phyloP scores from a whole-genome alignment of 441 rosid genomes.

The Gossypium schwendimanii region DNA sequence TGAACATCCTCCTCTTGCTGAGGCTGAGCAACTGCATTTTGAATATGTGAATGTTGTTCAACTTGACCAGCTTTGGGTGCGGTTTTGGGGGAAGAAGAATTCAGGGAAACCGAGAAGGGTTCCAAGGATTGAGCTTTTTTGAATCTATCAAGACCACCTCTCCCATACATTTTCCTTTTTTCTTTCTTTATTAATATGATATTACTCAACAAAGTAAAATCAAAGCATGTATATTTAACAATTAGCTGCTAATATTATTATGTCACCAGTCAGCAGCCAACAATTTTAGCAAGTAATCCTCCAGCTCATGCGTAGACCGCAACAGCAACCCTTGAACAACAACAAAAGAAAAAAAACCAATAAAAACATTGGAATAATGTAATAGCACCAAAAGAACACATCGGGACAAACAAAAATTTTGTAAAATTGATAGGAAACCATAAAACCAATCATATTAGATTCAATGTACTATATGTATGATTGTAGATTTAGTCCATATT shows the following conservation, averaged over 20 bases:
- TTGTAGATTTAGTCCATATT: no score
- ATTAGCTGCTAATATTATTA: background rate
- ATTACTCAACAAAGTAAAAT: background rate
- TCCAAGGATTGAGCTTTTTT: conserved; percentile 90
- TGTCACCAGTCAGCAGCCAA: background rate
- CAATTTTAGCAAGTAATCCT: background rate
- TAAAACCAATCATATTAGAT: no score
- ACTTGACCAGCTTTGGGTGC: conserved; percentile 19
- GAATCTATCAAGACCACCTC: conserved; percentile 84
- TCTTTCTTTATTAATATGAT: background rate
- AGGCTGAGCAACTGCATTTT: conserved; percentile 13
- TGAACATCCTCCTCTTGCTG: conserved; percentile 33
- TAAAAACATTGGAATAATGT: background rate
- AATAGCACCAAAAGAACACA: background rate
- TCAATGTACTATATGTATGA: no score
- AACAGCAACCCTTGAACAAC: background rate
- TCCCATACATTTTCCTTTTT: conserved; percentile 62
- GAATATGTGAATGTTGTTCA: conserved; percentile 35
- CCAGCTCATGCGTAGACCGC: background rate
- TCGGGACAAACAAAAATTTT: background rate
- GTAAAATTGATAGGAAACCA: no score
- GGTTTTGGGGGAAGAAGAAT: conserved; percentile 39
- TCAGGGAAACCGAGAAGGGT: conserved; percentile 65
- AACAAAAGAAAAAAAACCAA: background rate
- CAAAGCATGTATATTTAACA: background rate